Evolutionary conservation across 2,329 filamentous ascomycete genomes (phyloP).

Genomic region (Ophiocordyceps camponoti-leonardi): DNA sequence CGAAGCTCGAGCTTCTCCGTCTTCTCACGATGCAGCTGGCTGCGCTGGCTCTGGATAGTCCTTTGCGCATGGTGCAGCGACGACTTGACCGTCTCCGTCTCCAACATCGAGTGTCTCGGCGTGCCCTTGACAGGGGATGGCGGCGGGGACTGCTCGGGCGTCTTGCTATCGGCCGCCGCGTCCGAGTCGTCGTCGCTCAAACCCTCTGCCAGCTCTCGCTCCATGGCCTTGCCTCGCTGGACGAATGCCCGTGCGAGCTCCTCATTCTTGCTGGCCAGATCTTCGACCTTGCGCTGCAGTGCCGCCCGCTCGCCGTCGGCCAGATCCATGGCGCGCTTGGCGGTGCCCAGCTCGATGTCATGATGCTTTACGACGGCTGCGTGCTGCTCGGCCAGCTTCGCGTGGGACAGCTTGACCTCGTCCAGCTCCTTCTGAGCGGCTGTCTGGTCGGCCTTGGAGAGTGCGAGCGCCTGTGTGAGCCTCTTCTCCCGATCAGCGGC

Average conservation of each 20-base stretch:
- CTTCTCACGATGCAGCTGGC: conserved; percentile 92
- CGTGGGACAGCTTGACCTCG: conserved; percentile 65
- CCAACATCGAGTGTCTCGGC: conserved; percentile 77
- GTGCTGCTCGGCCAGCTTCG: conserved; percentile 70
- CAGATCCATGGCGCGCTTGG: conserved; percentile 63
- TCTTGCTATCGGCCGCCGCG: conserved; percentile 49
- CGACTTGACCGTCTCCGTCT: conserved; percentile 87
- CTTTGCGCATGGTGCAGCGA: conserved; percentile 88
- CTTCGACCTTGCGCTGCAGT: conserved; percentile 73
- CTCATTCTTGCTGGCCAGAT: conserved; percentile 75
- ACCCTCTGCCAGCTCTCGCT: conserved; percentile 42
- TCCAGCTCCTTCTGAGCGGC: conserved; percentile 73
- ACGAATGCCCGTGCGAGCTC: conserved; percentile 74
- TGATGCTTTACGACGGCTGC: conserved; percentile 61
- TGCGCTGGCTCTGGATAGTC: conserved; percentile 90
- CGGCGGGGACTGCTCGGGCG: conserved; percentile 80
- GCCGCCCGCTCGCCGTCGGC: conserved; percentile 64
- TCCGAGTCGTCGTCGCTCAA: conserved; percentile 46
- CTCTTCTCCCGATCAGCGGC: conserved; percentile 69
- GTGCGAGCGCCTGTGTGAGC: conserved; percentile 53
- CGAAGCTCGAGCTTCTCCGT: conserved; percentile 94
- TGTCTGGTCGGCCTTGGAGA: conserved; percentile 58
- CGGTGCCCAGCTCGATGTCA: conserved; percentile 71
- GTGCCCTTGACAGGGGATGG: conserved; percentile 83
- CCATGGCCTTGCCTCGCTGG: conserved; percentile 48